A percentile compares a stretch with the other conserved stretches of the same genome.
phyloP scores from a whole-genome alignment of 2,329 filamentous ascomycete genomes.

The Microsporum ferrugineum region DNA sequence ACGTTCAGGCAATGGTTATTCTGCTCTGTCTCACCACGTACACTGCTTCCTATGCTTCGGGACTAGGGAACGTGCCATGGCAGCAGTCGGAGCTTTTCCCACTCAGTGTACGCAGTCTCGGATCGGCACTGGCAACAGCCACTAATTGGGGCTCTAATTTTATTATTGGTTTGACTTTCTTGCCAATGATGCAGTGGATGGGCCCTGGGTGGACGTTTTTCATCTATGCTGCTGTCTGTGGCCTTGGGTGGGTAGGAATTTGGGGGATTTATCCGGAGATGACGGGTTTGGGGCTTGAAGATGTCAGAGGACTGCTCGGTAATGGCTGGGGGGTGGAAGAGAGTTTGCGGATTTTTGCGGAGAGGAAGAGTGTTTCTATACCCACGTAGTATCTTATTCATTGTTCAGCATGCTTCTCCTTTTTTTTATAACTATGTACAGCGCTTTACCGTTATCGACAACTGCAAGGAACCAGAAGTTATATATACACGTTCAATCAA shows the following conservation, averaged over 20 bases:
- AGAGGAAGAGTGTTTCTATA: background rate
- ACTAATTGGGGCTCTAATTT: slow-evolving; percentile 88
- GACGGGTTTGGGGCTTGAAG: slow-evolving; percentile 67
- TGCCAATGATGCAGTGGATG: slow-evolving; percentile 71
- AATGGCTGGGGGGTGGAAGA: slow-evolving; percentile 60
- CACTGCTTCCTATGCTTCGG: slow-evolving; percentile 74
- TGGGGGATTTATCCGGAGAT: slow-evolving; percentile 79
- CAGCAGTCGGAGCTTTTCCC: slow-evolving; percentile 91
- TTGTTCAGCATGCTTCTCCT: background rate
- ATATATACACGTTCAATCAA: background rate
- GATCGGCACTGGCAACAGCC: slow-evolving; percentile 52
- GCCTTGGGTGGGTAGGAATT: slow-evolving; percentile 52
- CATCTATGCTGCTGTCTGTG: slow-evolving; percentile 63
- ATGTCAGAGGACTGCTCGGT: slow-evolving; percentile 59
- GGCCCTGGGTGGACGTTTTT: slow-evolving; percentile 68
- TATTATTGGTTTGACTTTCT: slow-evolving; percentile 70
- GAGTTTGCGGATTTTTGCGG: slow-evolving; percentile 24
- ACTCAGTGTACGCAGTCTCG: slow-evolving; percentile 49
- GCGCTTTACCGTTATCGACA: background rate
- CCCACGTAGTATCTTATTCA: background rate
- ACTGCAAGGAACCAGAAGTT: too few relatives aligned
- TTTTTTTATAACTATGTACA: background rate
- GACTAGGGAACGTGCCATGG: slow-evolving; percentile 88
- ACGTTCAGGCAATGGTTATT: slow-evolving; percentile 41
- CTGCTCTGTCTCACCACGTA: slow-evolving; percentile 69